Conservation (phyloP, 2,329 filamentous ascomycete species). For the Sclerotinia spermophila region DNA sequence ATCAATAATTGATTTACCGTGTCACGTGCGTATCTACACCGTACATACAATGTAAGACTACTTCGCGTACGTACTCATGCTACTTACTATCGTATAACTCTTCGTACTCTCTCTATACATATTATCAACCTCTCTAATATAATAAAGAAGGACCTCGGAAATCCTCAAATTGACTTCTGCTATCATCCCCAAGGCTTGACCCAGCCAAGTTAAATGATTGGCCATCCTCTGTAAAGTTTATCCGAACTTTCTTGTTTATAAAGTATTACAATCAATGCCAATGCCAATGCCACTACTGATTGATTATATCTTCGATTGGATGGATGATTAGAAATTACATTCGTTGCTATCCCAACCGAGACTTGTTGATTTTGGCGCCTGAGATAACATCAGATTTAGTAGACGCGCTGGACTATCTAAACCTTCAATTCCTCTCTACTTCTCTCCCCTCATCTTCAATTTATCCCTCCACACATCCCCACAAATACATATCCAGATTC, state of each 20-base stretch:
- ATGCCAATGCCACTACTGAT: no score
- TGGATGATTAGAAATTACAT: not conserved
- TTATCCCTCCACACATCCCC: slow-evolving; percentile 16
- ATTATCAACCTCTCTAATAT: not conserved
- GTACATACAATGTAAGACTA: no score
- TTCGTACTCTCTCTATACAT: not conserved
- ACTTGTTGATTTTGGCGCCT: slow-evolving; percentile 19
- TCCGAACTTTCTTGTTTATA: not conserved
- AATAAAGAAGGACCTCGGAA: not conserved
- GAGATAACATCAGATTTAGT: slow-evolving; percentile 13
- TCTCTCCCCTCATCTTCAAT: not conserved
- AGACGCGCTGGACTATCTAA: slow-evolving; percentile 13
- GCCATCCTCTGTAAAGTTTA: not conserved
- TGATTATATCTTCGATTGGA: no score
- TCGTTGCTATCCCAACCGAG: slow-evolving; percentile 12
- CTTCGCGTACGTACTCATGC: no score
- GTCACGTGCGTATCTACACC: no score
- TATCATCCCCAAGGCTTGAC: not conserved
- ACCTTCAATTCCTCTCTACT: slow-evolving; percentile 7
- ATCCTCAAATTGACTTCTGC: not conserved
- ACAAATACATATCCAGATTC: not conserved
- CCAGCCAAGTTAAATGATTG: not conserved
- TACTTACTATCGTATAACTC: no score
- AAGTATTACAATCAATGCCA: not conserved
- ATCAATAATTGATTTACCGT: no score